Percentiles rank a stretch among this genome's conserved stretches.
Evolutionary conservation across 179 eudicot species (phyloP).

Genomic region (Beta corolliflora): DNA sequence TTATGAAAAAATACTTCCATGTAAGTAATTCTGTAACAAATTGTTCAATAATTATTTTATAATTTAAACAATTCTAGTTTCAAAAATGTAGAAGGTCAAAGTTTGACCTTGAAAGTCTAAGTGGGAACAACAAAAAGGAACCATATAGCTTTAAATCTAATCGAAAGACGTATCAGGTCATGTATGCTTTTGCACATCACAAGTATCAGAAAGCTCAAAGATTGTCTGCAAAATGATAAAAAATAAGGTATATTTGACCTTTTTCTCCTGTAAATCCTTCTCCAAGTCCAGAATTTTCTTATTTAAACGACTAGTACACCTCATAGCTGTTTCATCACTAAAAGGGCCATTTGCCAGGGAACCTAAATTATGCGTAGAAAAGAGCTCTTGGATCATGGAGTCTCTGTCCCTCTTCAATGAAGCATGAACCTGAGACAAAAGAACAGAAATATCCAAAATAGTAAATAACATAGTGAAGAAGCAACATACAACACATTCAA

Average conservation of each 20-base stretch:
- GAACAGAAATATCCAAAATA: conserved; percentile 19
- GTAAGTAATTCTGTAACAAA: too few relatives aligned
- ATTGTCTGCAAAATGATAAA: neutral
- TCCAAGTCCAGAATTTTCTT: conserved; percentile 59
- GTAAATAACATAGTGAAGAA: conserved; percentile 11
- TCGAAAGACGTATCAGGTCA: neutral
- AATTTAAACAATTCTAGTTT: too few relatives aligned
- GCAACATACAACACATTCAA: conserved; percentile 15
- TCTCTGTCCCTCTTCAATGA: conserved; percentile 73
- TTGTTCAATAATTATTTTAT: too few relatives aligned
- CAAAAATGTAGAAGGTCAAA: too few relatives aligned
- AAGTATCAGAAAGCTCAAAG: conserved; percentile 6
- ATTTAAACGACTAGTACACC: conserved; percentile 49
- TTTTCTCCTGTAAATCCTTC: conserved; percentile 67
- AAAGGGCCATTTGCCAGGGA: conserved; percentile 57
- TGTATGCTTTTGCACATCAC: neutral
- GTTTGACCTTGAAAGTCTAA: too few relatives aligned
- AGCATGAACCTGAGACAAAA: conserved; percentile 57
- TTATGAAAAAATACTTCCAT: too few relatives aligned
- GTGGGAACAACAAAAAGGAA: too few relatives aligned
- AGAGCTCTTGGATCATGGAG: conserved; percentile 56
- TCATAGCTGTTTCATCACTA: conserved; percentile 63
- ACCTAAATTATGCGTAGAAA: conserved; percentile 68
- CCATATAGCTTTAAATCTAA: neutral
- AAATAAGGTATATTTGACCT: conserved; percentile 43